Conservation (phyloP, 768 basidiomycete genomes). For the Glaciozyma martinii region DNA sequence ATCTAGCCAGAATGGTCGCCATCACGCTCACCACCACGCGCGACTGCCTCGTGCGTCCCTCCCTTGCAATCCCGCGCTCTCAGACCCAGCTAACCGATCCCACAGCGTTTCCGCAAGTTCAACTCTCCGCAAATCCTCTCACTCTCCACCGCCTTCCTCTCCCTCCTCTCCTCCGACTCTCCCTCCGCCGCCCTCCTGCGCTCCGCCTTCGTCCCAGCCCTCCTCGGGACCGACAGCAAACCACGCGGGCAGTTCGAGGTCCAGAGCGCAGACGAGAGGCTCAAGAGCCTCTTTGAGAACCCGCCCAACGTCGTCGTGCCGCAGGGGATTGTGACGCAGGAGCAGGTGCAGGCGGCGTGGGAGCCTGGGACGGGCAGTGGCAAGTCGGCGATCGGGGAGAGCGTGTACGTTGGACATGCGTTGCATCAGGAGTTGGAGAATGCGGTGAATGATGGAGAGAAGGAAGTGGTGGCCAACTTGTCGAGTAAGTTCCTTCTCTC, state of each 20-base stretch:
- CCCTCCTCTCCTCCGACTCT: conserved; percentile 13
- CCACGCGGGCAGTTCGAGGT: not conserved
- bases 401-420: conserved; percentile 5
- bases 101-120: conserved; percentile 10
- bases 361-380: not conserved
- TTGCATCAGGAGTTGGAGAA: conserved; percentile 16
- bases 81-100: not conserved
- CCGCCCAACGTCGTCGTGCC: conserved; percentile 12
- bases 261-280: not conserved
- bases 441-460: conserved; percentile 5
- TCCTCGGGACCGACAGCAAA: not conserved
- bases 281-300: conserved; percentile 1
- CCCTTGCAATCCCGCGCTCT: too few species aligned
- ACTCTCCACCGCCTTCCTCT: conserved; percentile 12
- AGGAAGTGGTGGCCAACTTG: conserved; percentile 19
- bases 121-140: conserved; percentile 3
- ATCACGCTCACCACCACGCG: too few species aligned
- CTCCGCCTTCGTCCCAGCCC: conserved; percentile 23
- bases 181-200: conserved; percentile 8
- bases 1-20: too few species aligned
- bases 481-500: conserved; percentile 6
- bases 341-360: conserved; percentile 13
- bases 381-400: not conserved
- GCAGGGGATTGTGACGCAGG: conserved; percentile 11
- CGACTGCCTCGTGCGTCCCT: too few species aligned